These are phyloP conservation scores for Scortechinia acanthostroma DNA, from an alignment of 2,329 filamentous ascomycete species.

Conservation along the genomic window DNA sequence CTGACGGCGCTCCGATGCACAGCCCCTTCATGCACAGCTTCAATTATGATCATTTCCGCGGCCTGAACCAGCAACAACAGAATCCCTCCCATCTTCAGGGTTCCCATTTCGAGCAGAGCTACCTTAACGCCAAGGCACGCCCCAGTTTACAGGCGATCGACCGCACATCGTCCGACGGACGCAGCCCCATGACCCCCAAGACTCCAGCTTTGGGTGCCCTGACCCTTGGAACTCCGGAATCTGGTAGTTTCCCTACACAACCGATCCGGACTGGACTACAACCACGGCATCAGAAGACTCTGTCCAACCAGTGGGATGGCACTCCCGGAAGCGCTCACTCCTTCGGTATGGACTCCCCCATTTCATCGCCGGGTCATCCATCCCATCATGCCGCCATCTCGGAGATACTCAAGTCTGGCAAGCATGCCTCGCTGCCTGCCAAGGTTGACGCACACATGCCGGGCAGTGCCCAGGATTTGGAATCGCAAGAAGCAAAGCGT, in stretches of 20 bases:
- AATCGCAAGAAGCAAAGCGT: slow-evolving; percentile 62
- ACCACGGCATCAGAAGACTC: slow-evolving; percentile 46
- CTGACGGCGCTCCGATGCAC: background rate
- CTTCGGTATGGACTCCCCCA: slow-evolving; percentile 58
- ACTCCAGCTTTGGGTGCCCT: slow-evolving; percentile 50
- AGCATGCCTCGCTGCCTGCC: slow-evolving; percentile 55
- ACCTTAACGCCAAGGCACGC: background rate
- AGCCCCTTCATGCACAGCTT: slow-evolving; percentile 2
- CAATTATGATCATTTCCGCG: background rate
- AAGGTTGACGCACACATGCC: slow-evolving; percentile 36
- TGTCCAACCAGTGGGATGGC: slow-evolving; percentile 52
- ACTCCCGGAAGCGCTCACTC: slow-evolving; percentile 47
- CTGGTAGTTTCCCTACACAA: slow-evolving; percentile 46
- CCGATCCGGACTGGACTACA: slow-evolving; percentile 43
- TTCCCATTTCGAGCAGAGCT: background rate
- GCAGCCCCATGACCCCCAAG: slow-evolving; percentile 53
- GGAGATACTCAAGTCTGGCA: slow-evolving; percentile 52
- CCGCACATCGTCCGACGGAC: slow-evolving; percentile 39
- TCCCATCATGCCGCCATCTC: slow-evolving; percentile 46
- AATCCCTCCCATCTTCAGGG: background rate
- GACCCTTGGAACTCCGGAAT: slow-evolving; percentile 54
- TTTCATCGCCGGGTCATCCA: slow-evolving; percentile 40
- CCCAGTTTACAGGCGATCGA: background rate
- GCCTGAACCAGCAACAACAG: background rate
- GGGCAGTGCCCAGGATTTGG: slow-evolving; percentile 21